Conservation (phyloP, 2,329 filamentous ascomycete genomes). For the Grosmannia serpens region DNA sequence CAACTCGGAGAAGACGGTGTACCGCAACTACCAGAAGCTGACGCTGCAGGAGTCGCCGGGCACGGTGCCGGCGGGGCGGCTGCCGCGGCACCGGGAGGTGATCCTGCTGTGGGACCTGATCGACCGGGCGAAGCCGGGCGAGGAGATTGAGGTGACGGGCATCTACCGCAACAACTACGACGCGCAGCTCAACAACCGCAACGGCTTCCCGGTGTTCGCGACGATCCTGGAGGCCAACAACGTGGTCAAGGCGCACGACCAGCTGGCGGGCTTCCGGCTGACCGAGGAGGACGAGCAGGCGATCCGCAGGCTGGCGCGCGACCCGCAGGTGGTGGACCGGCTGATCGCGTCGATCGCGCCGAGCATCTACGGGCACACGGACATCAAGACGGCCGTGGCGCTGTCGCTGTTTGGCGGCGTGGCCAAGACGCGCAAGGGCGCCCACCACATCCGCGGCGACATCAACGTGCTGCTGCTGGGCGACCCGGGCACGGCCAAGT, state of each 20-base stretch:
- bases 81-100: slow-evolving; percentile 87
- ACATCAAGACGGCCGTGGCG: slow-evolving; percentile 95
- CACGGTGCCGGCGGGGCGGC: slow-evolving; percentile 87
- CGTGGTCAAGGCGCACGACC: slow-evolving; percentile 91
- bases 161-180: slow-evolving; percentile 98
- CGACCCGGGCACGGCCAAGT: slow-evolving; percentile 96
- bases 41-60: slow-evolving; percentile 95
- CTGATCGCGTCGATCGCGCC: slow-evolving; percentile 88
- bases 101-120: slow-evolving; percentile 96
- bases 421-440: slow-evolving; percentile 78
- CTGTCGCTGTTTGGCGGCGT: slow-evolving; percentile 92
- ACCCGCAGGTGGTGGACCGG: slow-evolving; percentile 86
- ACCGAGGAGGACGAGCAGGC: slow-evolving; percentile 90
- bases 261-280: slow-evolving; percentile 89
- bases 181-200: slow-evolving; percentile 94
- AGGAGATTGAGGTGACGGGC: slow-evolving; percentile 94
- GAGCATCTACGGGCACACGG: slow-evolving; percentile 91
- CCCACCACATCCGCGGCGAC: slow-evolving; percentile 85
- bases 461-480: slow-evolving; percentile 96
- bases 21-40: slow-evolving; percentile 96
- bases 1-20: slow-evolving; percentile 95
- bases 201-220: slow-evolving; percentile 95
- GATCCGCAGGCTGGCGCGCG: slow-evolving; percentile 77
- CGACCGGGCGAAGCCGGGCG: slow-evolving; percentile 89
- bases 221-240: slow-evolving; percentile 97